Conservation (phyloP, 176 grass and related monocot species). For the barley (Hordeum vulgare) region DNA sequence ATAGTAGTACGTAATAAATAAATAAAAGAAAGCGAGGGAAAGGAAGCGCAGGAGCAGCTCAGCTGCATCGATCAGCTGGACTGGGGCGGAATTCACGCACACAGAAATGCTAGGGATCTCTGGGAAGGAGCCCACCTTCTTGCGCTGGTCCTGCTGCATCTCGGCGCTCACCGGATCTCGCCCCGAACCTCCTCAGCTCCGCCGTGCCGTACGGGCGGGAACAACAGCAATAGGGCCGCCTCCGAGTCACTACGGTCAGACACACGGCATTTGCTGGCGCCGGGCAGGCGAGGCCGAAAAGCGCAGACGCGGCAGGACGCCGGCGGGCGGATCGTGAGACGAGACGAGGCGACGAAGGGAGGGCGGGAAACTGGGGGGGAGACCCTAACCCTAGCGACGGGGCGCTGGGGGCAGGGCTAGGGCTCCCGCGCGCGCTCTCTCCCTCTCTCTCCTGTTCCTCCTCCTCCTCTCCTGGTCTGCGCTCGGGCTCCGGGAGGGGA, state of each 20-base stretch:
- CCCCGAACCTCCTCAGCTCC: slow-evolving; percentile 1
- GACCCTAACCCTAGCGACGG: slow-evolving; percentile 53
- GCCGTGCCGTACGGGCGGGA: background rate
- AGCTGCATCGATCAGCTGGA: background rate
- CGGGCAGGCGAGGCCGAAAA: background rate
- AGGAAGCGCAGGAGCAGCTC: background rate
- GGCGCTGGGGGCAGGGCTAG: slow-evolving; percentile 40
- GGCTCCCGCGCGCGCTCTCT: slow-evolving; percentile 24
- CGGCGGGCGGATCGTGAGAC: slow-evolving; percentile 21
- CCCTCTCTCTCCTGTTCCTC: background rate
- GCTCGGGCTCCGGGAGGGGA: slow-evolving; percentile 25
- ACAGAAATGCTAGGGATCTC: slow-evolving; percentile 16
- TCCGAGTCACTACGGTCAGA: slow-evolving; percentile 22
- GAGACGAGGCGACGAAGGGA: slow-evolving; percentile 11
- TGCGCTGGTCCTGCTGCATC: slow-evolving; percentile 95
- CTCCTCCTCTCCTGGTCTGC: slow-evolving; percentile 30
- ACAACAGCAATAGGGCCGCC: background rate
- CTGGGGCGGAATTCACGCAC: background rate
- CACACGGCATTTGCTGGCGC: slow-evolving; percentile 38
- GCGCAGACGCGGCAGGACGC: slow-evolving; percentile 23
- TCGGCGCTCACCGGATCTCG: slow-evolving; percentile 39
- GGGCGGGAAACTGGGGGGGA: slow-evolving; percentile 7
- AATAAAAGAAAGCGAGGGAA: background rate
- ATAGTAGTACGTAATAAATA: background rate
- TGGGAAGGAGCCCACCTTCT: slow-evolving; percentile 63